Evolutionary conservation across 2,329 filamentous ascomycete species (phyloP).

Genomic region (Fusarium sp.): DNA sequence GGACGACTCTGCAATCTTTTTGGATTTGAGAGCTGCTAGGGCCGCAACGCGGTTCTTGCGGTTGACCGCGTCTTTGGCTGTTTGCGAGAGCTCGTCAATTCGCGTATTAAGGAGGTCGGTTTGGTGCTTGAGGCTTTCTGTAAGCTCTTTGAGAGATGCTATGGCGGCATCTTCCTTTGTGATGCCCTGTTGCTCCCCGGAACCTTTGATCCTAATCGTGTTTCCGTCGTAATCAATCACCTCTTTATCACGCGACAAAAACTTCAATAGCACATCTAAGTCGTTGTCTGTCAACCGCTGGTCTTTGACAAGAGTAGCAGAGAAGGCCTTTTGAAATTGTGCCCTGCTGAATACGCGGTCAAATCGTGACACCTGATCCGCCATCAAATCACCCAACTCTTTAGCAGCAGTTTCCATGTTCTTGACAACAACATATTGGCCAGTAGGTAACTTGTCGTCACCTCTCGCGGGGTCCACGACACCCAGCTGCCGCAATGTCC

Average conservation of each 20-base stretch:
- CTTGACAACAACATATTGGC: constrained; percentile 72
- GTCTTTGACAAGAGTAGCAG: constrained; percentile 60
- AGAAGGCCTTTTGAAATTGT: constrained; percentile 71
- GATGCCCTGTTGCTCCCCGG: constrained; percentile 64
- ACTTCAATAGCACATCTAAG: constrained; percentile 75
- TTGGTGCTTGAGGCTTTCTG: constrained; percentile 78
- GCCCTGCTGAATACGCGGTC: constrained; percentile 75
- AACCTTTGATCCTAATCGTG: constrained; percentile 78
- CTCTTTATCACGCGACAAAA: constrained; percentile 74
- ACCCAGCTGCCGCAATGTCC: constrained; percentile 79
- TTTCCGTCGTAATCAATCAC: constrained; percentile 69
- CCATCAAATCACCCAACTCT: constrained; percentile 60
- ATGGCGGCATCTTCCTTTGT: constrained; percentile 84
- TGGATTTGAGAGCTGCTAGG: constrained; percentile 80
- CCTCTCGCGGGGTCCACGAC: constrained; percentile 61
- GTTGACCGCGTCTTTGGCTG: constrained; percentile 76
- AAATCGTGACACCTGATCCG: constrained; percentile 61
- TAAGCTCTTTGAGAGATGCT: constrained; percentile 83
- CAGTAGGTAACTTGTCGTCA: constrained; percentile 68
- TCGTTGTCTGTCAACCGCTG: constrained; percentile 70
- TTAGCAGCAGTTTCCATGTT: constrained; percentile 71
- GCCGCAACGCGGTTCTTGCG: constrained; percentile 80
- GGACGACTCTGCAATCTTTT: constrained; percentile 82
- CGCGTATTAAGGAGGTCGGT: constrained; percentile 74
- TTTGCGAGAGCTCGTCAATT: constrained; percentile 70